Conservation (phyloP, 495 filamentous ascomycete species). For the Xylaria acuta region DNA sequence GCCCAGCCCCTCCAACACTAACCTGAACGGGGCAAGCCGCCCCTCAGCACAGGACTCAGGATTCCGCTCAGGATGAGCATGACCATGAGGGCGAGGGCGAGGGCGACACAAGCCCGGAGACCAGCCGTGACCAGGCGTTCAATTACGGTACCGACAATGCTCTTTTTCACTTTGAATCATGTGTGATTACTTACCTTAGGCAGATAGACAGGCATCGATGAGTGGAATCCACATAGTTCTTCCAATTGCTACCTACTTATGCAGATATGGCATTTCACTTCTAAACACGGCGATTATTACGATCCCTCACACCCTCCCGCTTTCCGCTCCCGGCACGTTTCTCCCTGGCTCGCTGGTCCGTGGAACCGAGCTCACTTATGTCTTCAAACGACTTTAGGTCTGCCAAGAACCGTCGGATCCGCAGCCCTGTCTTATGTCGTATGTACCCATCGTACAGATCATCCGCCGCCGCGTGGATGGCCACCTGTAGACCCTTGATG, state of each 20-base stretch:
- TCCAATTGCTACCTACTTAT: slow-evolving; percentile 16
- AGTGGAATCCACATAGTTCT: slow-evolving; percentile 5
- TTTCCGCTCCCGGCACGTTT: slow-evolving; percentile 3
- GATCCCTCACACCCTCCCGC: slow-evolving; percentile 1
- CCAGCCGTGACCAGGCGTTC: background rate
- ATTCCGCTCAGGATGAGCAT: too few relatives aligned
- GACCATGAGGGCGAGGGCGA: too few relatives aligned
- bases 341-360: slow-evolving; percentile 15
- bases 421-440: slow-evolving; percentile 50
- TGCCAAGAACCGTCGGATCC: slow-evolving; percentile 53
- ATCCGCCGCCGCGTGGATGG: slow-evolving; percentile 56
- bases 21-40: background rate
- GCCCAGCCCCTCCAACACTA: slow-evolving; percentile 13
- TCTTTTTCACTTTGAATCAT: background rate
- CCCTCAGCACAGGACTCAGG: background rate
- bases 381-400: slow-evolving; percentile 55
- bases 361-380: slow-evolving; percentile 24
- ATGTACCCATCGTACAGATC: slow-evolving; percentile 52
- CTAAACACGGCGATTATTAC: slow-evolving; percentile 11
- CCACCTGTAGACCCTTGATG: slow-evolving; percentile 55
- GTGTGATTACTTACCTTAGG: background rate
- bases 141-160: background rate
- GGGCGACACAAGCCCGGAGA: too few relatives aligned
- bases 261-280: slow-evolving; percentile 25
- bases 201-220: background rate